These are phyloP conservation scores for Leccinum incarnatum DNA, from an alignment of 768 basidiomycete genomes.

Conservation along the genomic window DNA sequence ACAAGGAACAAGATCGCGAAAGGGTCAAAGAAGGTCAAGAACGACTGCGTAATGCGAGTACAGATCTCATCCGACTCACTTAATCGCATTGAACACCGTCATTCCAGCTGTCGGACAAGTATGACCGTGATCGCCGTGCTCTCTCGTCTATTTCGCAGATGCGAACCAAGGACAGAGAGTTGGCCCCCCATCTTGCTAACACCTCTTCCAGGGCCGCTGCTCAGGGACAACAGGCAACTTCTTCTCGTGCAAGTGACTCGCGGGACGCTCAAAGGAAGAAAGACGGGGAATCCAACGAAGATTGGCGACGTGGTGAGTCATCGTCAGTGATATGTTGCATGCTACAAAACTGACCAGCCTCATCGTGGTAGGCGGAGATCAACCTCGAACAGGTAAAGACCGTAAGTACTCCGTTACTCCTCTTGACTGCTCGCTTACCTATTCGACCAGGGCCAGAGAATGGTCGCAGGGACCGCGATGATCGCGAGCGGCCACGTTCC, in stretches of 20 bases:
- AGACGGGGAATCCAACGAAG: conserved; percentile 70
- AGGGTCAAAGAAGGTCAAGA: conserved; percentile 78
- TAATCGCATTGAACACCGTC: conserved; percentile 5
- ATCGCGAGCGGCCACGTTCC: conserved; percentile 66
- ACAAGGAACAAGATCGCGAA: conserved; percentile 51
- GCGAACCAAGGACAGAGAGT: conserved; percentile 67
- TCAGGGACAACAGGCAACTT: conserved; percentile 31
- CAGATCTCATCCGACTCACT: not conserved
- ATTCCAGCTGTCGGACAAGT: conserved; percentile 78
- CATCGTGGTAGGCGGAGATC: conserved; percentile 42
- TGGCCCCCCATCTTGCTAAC: conserved; percentile 55
- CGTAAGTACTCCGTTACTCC: conserved; percentile 39
- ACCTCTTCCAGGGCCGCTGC: conserved; percentile 41
- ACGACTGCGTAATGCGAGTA: conserved; percentile 63
- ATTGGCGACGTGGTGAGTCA: conserved; percentile 78
- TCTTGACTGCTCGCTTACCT: conserved; percentile 2
- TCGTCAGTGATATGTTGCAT: conserved; percentile 2
- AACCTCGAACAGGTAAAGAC: conserved; percentile 52
- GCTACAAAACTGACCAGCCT: not conserved
- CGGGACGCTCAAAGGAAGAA: conserved; percentile 65
- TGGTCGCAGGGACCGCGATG: conserved; percentile 53
- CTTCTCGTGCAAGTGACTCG: conserved; percentile 54
- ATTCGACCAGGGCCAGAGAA: conserved; percentile 46
- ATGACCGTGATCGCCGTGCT: conserved; percentile 75
- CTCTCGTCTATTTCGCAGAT: conserved; percentile 45